These are phyloP conservation scores for Pleurotus djamor DNA, from an alignment of 768 basidiomycete genomes.

Conservation along the genomic window DNA sequence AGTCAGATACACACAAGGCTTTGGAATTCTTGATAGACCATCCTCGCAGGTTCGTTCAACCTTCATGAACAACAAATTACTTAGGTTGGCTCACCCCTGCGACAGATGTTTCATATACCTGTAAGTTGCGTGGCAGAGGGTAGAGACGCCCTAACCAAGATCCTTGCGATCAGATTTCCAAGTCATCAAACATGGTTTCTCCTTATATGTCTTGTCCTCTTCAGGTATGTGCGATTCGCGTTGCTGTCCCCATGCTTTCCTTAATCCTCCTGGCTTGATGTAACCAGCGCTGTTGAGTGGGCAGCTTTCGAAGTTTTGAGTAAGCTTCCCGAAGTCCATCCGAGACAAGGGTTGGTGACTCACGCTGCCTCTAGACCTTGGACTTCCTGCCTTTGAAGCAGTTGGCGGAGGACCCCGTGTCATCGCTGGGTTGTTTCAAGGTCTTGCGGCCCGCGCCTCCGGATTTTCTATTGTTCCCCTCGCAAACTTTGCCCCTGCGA, in stretches of 20 bases:
- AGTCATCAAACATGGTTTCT: constrained; percentile 79
- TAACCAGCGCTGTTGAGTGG: constrained; percentile 60
- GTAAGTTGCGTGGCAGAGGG: constrained; percentile 17
- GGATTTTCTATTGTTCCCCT: constrained; percentile 49
- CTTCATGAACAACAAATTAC: not conserved
- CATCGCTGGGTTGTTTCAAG: constrained; percentile 51
- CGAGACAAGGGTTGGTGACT: not conserved
- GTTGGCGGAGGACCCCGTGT: constrained; percentile 35
- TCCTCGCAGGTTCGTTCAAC: constrained; percentile 54
- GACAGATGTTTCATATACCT: constrained; percentile 64
- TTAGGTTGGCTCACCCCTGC: not conserved
- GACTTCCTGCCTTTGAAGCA: constrained; percentile 33
- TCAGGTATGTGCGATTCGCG: constrained; percentile 44
- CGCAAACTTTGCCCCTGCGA: constrained; percentile 57
- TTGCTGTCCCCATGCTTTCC: not conserved
- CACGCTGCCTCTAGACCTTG: constrained; percentile 27
- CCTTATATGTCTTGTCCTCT: constrained; percentile 45
- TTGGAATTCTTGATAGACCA: constrained; percentile 77
- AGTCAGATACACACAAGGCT: constrained; percentile 47
- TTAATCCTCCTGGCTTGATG: not conserved
- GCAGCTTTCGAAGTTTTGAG: constrained; percentile 64
- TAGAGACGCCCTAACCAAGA: no score
- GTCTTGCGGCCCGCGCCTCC: constrained; percentile 49
- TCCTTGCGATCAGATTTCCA: constrained; percentile 51
- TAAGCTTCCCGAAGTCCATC: constrained; percentile 15